Percentiles rank a stretch among this genome's conserved stretches.
Conservation (phyloP, 306 rosid species). For the Fragaria nilgerrensis region DNA sequence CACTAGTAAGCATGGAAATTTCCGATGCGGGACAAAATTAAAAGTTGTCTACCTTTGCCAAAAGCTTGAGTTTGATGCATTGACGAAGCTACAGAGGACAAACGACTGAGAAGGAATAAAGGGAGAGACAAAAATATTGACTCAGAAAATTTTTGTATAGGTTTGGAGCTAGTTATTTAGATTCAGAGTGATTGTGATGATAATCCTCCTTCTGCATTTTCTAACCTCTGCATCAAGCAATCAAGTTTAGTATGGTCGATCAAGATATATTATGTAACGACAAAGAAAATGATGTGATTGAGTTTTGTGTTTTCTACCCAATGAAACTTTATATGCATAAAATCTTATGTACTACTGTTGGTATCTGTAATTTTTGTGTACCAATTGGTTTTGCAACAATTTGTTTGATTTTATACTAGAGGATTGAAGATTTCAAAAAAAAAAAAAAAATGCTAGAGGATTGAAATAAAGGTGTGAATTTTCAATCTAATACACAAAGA, state of each 20-base stretch:
- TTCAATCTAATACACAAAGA: not conserved
- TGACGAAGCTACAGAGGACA: conserved; percentile 11
- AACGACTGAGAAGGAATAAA: not conserved
- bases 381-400: not conserved
- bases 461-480: not conserved
- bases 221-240: not conserved
- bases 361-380: not conserved
- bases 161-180: not conserved
- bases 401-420: not conserved
- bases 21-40: conserved; percentile 18
- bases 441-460: not conserved
- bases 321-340: not conserved
- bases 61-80: conserved; percentile 18
- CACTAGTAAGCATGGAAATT: conserved; percentile 1
- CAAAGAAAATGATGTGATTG: not conserved
- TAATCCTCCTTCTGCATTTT: not conserved
- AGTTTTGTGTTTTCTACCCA: not conserved
- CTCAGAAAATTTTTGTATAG: conserved; percentile 9
- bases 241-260: not conserved
- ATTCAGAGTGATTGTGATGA: not conserved
- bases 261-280: not conserved
- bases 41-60: conserved; percentile 3
- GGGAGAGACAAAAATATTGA: not conserved
- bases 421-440: too few species aligned
- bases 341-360: too few species aligned